Base-by-base conservation (phyloP, 2,329 filamentous ascomycete genomes). In the Sclerotinia sclerotiorum region DNA sequence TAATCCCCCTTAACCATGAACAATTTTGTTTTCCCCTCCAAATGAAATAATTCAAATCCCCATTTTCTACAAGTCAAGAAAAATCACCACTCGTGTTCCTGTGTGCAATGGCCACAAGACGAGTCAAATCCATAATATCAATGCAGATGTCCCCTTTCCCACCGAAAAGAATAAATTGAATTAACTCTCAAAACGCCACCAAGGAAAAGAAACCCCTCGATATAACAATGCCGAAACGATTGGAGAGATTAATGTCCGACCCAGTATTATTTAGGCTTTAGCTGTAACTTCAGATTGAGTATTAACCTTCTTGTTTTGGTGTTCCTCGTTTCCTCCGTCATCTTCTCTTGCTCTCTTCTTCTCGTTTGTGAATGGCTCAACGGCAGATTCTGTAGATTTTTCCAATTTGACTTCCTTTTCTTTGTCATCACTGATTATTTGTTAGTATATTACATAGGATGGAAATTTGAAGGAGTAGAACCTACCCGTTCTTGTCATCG, bases 281-380 rank as follows among this genome's bases (percentile, higher is more conserved):
- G 71, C 69, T 49, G 70, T n/a, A 55, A 72, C 68, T 60, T 74
- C 75, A 19, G 70, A 24, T 70, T 76, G 76, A 70, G 69, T 71
- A 69, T 89, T 85, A 52, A 87, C 82, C 81, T 89, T 90, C 83
- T 90, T 90, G 27, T 85, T 82, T 3, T 85, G 80, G 42, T 82
- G 84, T 68, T 82, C 81, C n/a, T 76, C 79, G 7, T 76, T 73
- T 42, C 74, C 77, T 42, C 84, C 84, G 11, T 84, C 84, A 10
- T 86, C 84, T 68, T 79, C 77, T 62, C 77, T 74, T 66, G 77
- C 72, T 61, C 77, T 73, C 71, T 77, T 77, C 70, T 78, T 76
- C 58, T 78, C 63, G 42, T 67, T 69, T 65, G 35, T 32, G 27
- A 24, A 15, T 15, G 44, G 29, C 29, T 48, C 55, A 0, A 63